Base-by-base conservation (phyloP, 306 rosid genomes). In the Hippophae gyantsensis region DNA sequence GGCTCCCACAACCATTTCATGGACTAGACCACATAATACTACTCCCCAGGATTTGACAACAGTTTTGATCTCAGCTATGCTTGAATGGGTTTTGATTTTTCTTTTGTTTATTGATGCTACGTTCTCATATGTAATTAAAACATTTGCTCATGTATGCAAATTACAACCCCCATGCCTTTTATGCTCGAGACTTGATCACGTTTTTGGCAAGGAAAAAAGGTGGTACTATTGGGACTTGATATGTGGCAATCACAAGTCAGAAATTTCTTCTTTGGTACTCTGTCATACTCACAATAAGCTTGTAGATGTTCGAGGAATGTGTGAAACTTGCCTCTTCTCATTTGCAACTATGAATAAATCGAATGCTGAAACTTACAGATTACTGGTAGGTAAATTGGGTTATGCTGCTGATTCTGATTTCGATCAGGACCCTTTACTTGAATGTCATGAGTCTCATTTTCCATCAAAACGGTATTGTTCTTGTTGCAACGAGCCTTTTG, bases 181-280 rank as follows among this genome's bases (percentile, higher is more conserved):
- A 43, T 92, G 99, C 82, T 92, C 99, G 3, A 86, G 99, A 64
- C 87, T 92, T 26, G 99, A 92, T 82, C 97, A 92, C 67, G 70
- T 88, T 58, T 82, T 88, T 12, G 84, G 88, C 55, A 60, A 76
- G 54, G 73, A 88, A 65, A 84, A 68, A 68, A 51, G 6, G 18
- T 89, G 90, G 43, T 84, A 83, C 62, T 65, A 69, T 70, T 77
- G 85, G 82, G 77, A 80, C 58, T 70, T 92, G 70, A 80, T 92
- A 65, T 92, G 99, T 69, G 27, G 68, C 18, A 14, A 58, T 56
- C 99, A 92, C 69, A 92, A 82, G 77, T 54, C 62, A 11, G 94
- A 86, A 69, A 74, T 88, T 72, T 92, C 97, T 70, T 80, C 90
- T 44, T 66, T 82, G 45, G 86, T 84, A 48, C 83, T 78, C 63